These are phyloP conservation scores for Rauvolfia tetraphylla DNA, from an alignment of 257 asterid genomes.

Conservation along the genomic window DNA sequence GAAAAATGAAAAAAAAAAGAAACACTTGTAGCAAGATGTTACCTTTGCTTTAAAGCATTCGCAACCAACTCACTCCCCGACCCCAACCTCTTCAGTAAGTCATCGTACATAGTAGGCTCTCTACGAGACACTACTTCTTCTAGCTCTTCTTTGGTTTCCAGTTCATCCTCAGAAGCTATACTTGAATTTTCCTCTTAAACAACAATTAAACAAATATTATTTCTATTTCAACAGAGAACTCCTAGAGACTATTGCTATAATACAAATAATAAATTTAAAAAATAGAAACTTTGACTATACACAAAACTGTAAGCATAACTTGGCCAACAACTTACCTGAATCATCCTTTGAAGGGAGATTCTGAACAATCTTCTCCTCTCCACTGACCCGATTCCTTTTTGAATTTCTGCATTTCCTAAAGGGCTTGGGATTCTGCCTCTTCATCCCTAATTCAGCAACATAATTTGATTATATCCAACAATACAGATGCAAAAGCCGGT, in stretches of 20 bases:
- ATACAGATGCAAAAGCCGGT: not conserved
- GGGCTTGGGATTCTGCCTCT: not conserved
- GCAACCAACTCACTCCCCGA: constrained; percentile 41
- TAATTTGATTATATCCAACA: too few relatives aligned
- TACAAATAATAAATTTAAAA: not conserved
- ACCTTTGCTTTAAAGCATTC: constrained; percentile 49
- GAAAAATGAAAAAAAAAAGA: not conserved
- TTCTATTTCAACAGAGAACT: not conserved
- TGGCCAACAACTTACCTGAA: constrained; percentile 16
- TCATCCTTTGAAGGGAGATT: constrained; percentile 14
- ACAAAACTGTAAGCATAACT: not conserved
- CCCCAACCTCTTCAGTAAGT: constrained; percentile 57
- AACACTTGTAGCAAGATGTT: not conserved
- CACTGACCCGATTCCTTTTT: constrained; percentile 2
- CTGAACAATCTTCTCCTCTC: constrained; percentile 3
- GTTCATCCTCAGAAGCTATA: constrained; percentile 30
- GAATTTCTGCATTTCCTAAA: constrained; percentile 8
- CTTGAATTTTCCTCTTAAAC: constrained; percentile 29
- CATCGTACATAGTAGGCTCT: constrained; percentile 50
- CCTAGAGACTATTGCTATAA: not conserved
- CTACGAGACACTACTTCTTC: constrained; percentile 20
- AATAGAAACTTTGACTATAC: not conserved
- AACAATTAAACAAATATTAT: constrained; percentile 14
- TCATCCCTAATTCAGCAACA: not conserved
- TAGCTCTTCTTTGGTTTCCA: constrained; percentile 22